Conservation (phyloP, 345 rosid species). For the Noccaea bulbosa region DNA sequence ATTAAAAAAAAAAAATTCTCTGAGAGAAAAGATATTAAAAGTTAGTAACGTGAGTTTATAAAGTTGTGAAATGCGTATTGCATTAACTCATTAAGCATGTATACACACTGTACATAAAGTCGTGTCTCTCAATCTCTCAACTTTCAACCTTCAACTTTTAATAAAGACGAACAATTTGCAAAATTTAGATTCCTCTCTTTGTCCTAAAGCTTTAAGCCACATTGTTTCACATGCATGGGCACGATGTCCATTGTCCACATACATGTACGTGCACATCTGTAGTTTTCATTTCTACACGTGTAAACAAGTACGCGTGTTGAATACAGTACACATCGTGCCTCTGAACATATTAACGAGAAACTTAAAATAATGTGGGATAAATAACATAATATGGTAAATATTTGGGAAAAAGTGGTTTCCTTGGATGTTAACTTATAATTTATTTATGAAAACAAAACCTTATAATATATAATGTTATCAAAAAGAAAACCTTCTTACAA, state of each 20-base stretch:
- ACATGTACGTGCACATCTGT: slow-evolving; percentile 29
- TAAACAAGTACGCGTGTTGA: background rate
- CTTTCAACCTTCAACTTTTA: slow-evolving; percentile 24
- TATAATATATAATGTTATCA: background rate
- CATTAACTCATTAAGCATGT: slow-evolving; percentile 30
- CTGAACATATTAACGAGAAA: background rate
- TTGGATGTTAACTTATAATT: background rate
- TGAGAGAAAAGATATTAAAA: background rate
- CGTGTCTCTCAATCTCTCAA: slow-evolving; percentile 1
- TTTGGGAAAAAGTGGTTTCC: background rate
- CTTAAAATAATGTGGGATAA: background rate
- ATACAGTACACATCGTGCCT: background rate
- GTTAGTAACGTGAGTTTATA: slow-evolving; percentile 7
- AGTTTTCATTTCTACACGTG: background rate
- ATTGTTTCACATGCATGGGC: slow-evolving; percentile 41
- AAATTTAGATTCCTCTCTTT: slow-evolving; percentile 34
- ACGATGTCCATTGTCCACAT: background rate
- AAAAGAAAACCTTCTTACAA: too few species aligned
- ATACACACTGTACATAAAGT: background rate
- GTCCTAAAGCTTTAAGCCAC: slow-evolving; percentile 35
- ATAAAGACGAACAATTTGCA: slow-evolving; percentile 28
- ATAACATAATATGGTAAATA: background rate
- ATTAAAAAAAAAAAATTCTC: too few species aligned
- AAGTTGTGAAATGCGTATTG: background rate
- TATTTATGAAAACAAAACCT: background rate